A percentile compares a stretch with the other conserved stretches of the same genome.
These are phyloP conservation scores for Fomitopsis schrenkii DNA, from an alignment of 1,284 basidiomycete species.

Conservation along the genomic window DNA sequence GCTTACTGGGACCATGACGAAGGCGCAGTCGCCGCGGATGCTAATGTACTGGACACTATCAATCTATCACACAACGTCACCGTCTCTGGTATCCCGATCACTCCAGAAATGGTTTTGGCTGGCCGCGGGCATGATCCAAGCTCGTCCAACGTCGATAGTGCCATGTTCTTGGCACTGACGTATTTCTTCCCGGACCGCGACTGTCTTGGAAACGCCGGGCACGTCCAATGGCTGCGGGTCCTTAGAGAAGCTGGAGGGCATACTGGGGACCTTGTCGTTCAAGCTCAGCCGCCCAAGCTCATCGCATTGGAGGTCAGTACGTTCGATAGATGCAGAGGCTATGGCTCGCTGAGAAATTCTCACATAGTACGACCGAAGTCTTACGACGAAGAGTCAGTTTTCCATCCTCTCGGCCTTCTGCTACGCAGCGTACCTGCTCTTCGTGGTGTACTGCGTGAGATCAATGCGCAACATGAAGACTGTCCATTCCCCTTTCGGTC, in stretches of 20 bases:
- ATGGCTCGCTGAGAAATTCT: slow-evolving; percentile 5
- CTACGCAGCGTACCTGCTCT: slow-evolving; percentile 75
- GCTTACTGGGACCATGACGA: slow-evolving; percentile 70
- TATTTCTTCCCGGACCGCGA: slow-evolving; percentile 75
- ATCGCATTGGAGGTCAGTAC: slow-evolving; percentile 65
- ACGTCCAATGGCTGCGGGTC: slow-evolving; percentile 57
- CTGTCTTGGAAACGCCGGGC: slow-evolving; percentile 59
- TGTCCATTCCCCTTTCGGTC: slow-evolving; percentile 88
- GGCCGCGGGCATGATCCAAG: slow-evolving; percentile 56
- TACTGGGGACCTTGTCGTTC: slow-evolving; percentile 39
- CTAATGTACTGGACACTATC: slow-evolving; percentile 55
- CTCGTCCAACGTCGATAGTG: slow-evolving; percentile 51
- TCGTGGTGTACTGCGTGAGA: slow-evolving; percentile 76
- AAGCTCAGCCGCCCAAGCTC: slow-evolving; percentile 56
- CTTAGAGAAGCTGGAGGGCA: slow-evolving; percentile 45
- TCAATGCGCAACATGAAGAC: slow-evolving; percentile 78
- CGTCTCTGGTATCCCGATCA: slow-evolving; percentile 56
- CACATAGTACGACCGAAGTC: slow-evolving; percentile 48
- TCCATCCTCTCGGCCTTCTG: slow-evolving; percentile 70
- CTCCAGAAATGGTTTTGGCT: slow-evolving; percentile 73
- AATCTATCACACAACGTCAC: slow-evolving; percentile 48
- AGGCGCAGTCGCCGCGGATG: slow-evolving; percentile 46
- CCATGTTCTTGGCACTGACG: slow-evolving; percentile 69
- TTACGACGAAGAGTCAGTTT: slow-evolving; percentile 30
- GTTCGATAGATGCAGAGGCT: not conserved